These are phyloP conservation scores for Cyberlindnera americana DNA, from an alignment of 805 yeast species.

Conservation along the genomic window DNA sequence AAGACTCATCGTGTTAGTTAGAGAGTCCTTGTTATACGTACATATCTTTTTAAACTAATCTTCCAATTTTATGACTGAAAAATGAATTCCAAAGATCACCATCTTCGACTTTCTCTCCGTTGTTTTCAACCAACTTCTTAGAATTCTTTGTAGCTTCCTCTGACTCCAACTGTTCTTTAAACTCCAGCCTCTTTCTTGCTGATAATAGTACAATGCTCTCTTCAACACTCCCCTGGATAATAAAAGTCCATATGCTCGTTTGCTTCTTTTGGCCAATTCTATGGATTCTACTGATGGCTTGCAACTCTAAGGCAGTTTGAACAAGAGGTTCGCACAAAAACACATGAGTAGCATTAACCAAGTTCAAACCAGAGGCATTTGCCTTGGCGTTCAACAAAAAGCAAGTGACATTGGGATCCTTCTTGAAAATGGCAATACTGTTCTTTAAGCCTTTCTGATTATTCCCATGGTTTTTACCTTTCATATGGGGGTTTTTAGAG, in stretches of 20 bases:
- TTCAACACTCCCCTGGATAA: constrained; percentile 80
- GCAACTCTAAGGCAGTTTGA: constrained; percentile 81
- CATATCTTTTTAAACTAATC: too few relatives aligned
- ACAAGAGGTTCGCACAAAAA: constrained; percentile 90
- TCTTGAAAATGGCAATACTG: constrained; percentile 60
- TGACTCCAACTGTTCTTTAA: constrained; percentile 42
- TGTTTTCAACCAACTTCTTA: constrained; percentile 44
- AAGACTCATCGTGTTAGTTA: constrained; percentile 7
- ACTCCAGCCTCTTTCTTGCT: constrained; percentile 51
- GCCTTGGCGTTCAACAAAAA: constrained; percentile 80
- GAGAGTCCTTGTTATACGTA: too few relatives aligned
- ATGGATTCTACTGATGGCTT: constrained; percentile 89
- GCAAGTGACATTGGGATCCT: constrained; percentile 65
- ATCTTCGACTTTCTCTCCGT: constrained; percentile 56
- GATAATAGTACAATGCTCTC: constrained; percentile 76
- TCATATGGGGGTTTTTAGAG: constrained; percentile 31
- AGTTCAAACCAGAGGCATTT: constrained; percentile 86
- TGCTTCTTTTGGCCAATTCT: constrained; percentile 82
- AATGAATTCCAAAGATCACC: constrained; percentile 63
- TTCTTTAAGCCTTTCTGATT: constrained; percentile 7
- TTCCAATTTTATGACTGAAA: constrained; percentile 33
- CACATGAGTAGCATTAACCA: constrained; percentile 90
- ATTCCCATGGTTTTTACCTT: not conserved
- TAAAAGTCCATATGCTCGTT: constrained; percentile 92
- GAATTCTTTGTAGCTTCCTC: constrained; percentile 51